Evolutionary conservation across 495 filamentous ascomycete genomes (phyloP), one percentile per base, ranked within the genome.

Genomic region (Talaromyces proteolyticus): DNA sequence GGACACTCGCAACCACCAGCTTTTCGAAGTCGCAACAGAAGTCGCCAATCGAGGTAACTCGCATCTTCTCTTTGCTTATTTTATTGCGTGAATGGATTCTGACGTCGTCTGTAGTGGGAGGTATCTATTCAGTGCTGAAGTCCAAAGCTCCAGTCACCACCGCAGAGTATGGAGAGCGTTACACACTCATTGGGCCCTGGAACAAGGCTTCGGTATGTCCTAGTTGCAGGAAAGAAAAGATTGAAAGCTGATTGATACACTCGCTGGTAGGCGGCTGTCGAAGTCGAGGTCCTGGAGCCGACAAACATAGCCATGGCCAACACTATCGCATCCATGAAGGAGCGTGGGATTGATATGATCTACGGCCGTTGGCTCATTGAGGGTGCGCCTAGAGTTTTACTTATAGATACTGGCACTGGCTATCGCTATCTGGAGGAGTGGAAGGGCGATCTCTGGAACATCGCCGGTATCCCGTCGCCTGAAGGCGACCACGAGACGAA

Each of bases 281-380:
- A 98, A 75, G 93, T 98, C 44, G 93, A 98, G 74, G 86, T 88
- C 59, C 72, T 97, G 40, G 82, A 84, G 46, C 93, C 93, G 23
- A 85, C 87, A 25, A 89, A 87, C 58, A 87, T 86, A 7, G 82
- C 85, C 37, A 74, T 98, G 51, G 76, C 84, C 17, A 80, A 81
- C 49, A 95, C 93, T 7, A 92, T 98, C 53, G 73, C 82, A 56
- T 81, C 87, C 43, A 98, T 98, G 93, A 80, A 82, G 55, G 84
- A 90, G 26, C 86, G 93, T 37, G 93, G 93, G 25, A 92, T 98
- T 63, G 78, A 85, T 53, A 86, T 95, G 5, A 58, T 96, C 50
- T 97, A 97, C 69, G 93, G 93, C 53, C 79, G 93, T 68, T 98
- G 93, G 93, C 78, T 98, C 54, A 96, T 98, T 57, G 93, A 97